phyloP scores from a whole-genome alignment of 106 monocot species.

The Triglochin maritima region DNA sequence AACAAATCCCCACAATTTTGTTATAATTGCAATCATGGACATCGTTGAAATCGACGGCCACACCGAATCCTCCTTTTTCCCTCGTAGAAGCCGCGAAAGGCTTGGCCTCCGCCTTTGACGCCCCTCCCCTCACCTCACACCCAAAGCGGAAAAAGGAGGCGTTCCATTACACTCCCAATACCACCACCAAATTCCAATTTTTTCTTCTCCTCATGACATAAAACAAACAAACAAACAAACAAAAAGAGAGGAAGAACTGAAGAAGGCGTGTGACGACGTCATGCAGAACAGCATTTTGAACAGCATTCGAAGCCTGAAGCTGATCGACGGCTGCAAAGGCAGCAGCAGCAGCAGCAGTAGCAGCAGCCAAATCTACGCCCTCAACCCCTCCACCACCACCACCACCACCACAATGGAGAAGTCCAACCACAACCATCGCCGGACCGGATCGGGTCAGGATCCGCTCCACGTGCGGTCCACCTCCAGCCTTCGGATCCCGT shows the following conservation, averaged over 20 bases:
- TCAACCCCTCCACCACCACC: slow-evolving; percentile 13
- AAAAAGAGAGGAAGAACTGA: too few species aligned
- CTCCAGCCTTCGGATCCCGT: slow-evolving; percentile 42
- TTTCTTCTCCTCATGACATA: too few species aligned
- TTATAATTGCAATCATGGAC: too few species aligned
- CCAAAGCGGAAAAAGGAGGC: not conserved
- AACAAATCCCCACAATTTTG: too few species aligned
- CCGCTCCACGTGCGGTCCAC: slow-evolving; percentile 5
- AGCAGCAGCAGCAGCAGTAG: slow-evolving; percentile 16
- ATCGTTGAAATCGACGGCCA: too few species aligned
- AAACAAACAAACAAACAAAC: too few species aligned
- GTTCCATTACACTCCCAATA: not conserved
- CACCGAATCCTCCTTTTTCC: too few species aligned
- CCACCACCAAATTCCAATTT: not conserved
- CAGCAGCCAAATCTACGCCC: slow-evolving; percentile 39
- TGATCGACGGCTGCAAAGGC: slow-evolving; percentile 76
- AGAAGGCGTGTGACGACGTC: not conserved
- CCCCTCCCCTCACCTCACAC: too few species aligned
- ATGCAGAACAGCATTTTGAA: slow-evolving; percentile 95
- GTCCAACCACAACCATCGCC: slow-evolving; percentile 6
- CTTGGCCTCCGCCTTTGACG: too few species aligned
- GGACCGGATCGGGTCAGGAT: not conserved
- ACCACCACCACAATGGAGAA: slow-evolving; percentile 4
- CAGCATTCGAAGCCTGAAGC: slow-evolving; percentile 71
- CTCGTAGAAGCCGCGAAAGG: too few species aligned